phyloP scores from a whole-genome alignment of 805 yeast genomes.

The Peterozyma xylosa region DNA sequence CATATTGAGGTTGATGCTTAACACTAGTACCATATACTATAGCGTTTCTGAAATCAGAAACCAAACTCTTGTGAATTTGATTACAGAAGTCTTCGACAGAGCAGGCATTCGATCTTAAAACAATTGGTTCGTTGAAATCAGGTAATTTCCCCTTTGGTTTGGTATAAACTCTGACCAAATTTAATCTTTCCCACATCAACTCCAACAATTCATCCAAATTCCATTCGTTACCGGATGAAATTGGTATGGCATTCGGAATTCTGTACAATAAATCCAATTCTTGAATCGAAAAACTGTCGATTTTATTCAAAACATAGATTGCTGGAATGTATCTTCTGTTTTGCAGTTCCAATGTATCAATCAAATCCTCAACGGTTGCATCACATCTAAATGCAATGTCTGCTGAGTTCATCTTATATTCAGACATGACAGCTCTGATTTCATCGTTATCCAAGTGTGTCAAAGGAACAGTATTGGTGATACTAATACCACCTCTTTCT shows the following conservation, averaged over 20 bases:
- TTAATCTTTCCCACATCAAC: conserved; percentile 89
- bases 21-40: conserved; percentile 91
- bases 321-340: conserved; percentile 95
- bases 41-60: conserved; percentile 89
- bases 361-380: conserved; percentile 94
- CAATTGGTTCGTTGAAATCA: conserved; percentile 93
- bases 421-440: conserved; percentile 92
- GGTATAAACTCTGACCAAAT: conserved; percentile 91
- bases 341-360: conserved; percentile 87
- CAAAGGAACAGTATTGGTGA: conserved; percentile 88
- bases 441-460: conserved; percentile 91
- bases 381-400: conserved; percentile 96
- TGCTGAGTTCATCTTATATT: conserved; percentile 91
- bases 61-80: conserved; percentile 89
- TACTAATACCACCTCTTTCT: conserved; percentile 92
- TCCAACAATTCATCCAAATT: conserved; percentile 91
- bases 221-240: conserved; percentile 95
- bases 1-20: conserved; percentile 96
- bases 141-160: conserved; percentile 94
- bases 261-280: conserved; percentile 85
- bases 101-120: conserved; percentile 72
- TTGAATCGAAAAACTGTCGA: conserved; percentile 89
- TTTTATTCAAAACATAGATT: conserved; percentile 87
- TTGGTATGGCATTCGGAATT: conserved; percentile 96
- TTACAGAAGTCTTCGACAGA: conserved; percentile 95